Evolutionary conservation across 2,329 filamentous ascomycete species (phyloP).

Genomic region (Diaporthe destruens): DNA sequence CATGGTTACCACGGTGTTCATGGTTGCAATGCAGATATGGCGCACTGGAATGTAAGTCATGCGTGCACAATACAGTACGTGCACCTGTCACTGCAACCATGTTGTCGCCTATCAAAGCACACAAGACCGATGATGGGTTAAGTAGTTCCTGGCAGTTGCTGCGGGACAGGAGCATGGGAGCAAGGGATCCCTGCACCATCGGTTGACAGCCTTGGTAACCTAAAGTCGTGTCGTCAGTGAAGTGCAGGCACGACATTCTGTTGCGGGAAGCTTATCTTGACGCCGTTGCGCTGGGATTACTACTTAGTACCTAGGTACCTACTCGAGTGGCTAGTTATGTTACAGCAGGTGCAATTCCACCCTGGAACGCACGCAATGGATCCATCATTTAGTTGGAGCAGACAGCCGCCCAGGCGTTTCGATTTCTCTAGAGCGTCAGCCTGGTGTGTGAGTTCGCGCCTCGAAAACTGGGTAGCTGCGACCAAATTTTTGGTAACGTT

Average conservation of each 20-base stretch:
- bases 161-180: not conserved
- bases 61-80: not conserved
- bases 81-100: conserved; percentile 5
- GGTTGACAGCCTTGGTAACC: not conserved
- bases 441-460: not conserved
- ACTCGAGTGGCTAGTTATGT: too few relatives aligned
- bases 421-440: too few relatives aligned
- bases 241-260: too few relatives aligned
- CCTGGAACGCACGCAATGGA: not conserved
- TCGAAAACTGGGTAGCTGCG: not conserved
- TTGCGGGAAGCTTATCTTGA: too few relatives aligned
- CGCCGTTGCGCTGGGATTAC: not conserved
- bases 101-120: not conserved
- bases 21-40: not conserved
- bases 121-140: not conserved
- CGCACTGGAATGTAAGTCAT: not conserved
- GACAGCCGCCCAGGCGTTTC: too few relatives aligned
- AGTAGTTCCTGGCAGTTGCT: not conserved
- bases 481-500: not conserved
- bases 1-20: not conserved
- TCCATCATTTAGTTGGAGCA: too few relatives aligned
- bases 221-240: conserved; percentile 28
- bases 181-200: not conserved
- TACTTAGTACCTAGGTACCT: not conserved
- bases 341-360: too few relatives aligned